These are phyloP conservation scores for Xylaria venustula DNA, from an alignment of 495 filamentous ascomycete species.

Conservation along the genomic window DNA sequence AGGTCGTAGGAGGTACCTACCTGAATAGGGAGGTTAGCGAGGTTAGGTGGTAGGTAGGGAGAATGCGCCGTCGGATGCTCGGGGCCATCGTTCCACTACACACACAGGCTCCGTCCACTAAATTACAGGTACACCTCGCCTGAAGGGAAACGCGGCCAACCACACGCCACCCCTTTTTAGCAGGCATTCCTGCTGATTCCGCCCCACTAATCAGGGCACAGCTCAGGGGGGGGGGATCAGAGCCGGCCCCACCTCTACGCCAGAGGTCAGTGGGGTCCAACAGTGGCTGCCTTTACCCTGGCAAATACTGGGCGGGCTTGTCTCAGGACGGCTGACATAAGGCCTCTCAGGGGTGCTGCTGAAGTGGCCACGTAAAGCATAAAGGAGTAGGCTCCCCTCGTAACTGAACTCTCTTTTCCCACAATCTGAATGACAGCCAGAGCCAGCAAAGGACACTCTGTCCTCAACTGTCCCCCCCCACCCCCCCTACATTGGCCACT, in stretches of 20 bases:
- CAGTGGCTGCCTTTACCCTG: background rate
- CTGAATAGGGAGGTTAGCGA: no score
- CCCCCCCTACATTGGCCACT: background rate
- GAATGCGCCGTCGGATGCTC: background rate
- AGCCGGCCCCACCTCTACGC: background rate
- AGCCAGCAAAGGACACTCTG: conserved; percentile 18
- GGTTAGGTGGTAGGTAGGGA: no score
- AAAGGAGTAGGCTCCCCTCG: conserved; percentile 23
- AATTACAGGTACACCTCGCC: no score
- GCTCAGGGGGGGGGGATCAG: no score
- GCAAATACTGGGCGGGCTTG: background rate
- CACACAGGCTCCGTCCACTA: no score
- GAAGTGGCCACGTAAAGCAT: conserved; percentile 35
- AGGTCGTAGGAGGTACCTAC: no score
- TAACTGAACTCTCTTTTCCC: background rate
- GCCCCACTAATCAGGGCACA: background rate
- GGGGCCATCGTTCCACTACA: conserved; percentile 4
- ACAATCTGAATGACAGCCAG: conserved; percentile 1
- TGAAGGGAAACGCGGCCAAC: background rate
- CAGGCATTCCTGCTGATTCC: background rate
- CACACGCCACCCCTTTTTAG: background rate
- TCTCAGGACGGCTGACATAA: background rate
- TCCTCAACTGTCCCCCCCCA: background rate
- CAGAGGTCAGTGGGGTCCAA: background rate
- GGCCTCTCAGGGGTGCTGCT: background rate